These are phyloP conservation scores for Zalaria sp. DNA, from an alignment of 2,329 filamentous ascomycete genomes.

Conservation along the genomic window DNA sequence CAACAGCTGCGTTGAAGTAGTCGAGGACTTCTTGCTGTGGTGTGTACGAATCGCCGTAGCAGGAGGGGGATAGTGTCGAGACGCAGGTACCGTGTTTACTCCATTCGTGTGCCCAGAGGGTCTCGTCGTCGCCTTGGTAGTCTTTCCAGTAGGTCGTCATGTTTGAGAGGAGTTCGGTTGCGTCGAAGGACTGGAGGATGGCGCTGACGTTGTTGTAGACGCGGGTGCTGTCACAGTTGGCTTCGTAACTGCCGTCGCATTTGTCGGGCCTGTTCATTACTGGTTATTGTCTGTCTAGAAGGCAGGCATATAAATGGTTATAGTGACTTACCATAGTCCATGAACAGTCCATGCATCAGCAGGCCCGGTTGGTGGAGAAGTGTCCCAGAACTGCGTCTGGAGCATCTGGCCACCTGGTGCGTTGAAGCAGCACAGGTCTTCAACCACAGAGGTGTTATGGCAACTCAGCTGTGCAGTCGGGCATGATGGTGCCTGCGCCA, in stretches of 20 bases:
- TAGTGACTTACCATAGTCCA: constrained; percentile 40
- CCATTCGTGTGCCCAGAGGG: constrained; percentile 60
- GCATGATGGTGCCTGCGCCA: constrained; percentile 12
- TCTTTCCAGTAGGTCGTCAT: constrained; percentile 64
- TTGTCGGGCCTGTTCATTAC: constrained; percentile 27
- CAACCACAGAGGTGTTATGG: constrained; percentile 44
- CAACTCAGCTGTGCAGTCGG: constrained; percentile 42
- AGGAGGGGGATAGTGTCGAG: constrained; percentile 49
- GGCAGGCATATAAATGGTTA: constrained; percentile 1
- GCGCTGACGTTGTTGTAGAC: constrained; percentile 51
- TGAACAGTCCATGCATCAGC: constrained; percentile 61
- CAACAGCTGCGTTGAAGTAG: constrained; percentile 53
- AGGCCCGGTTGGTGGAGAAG: constrained; percentile 49
- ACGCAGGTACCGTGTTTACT: constrained; percentile 62
- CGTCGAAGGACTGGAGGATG: constrained; percentile 43
- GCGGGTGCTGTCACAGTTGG: constrained; percentile 48
- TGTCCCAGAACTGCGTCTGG: constrained; percentile 69
- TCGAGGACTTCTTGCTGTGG: constrained; percentile 51
- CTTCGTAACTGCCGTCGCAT: constrained; percentile 56
- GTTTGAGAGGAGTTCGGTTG: constrained; percentile 44
- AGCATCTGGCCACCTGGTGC: constrained; percentile 56
- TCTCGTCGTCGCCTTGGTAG: constrained; percentile 47
- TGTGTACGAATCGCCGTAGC: constrained; percentile 42
- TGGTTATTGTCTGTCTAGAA: background rate
- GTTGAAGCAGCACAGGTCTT: constrained; percentile 62